These are phyloP conservation scores for Fusarium incarnatum DNA, from an alignment of 2,329 filamentous ascomycete species.

Conservation along the genomic window DNA sequence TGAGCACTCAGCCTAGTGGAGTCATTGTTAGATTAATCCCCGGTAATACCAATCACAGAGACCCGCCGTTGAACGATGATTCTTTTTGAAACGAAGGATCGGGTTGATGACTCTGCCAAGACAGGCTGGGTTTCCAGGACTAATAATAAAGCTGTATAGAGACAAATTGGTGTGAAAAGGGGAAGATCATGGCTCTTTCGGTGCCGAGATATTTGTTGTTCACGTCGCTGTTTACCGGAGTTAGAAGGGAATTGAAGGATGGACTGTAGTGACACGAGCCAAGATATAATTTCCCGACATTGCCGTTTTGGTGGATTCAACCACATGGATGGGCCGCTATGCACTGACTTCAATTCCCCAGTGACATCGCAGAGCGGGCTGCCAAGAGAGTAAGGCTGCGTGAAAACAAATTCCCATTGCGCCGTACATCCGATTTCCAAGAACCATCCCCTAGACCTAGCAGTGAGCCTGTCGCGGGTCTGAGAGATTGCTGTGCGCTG, in stretches of 20 bases:
- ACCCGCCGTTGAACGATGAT: neutral
- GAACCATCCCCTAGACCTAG: neutral
- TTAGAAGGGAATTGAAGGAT: neutral
- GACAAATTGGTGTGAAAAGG: neutral
- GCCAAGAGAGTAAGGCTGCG: neutral
- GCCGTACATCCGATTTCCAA: neutral
- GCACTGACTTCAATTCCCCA: neutral
- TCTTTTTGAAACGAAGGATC: conserved; percentile 20
- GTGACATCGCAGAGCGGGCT: neutral
- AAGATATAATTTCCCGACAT: neutral
- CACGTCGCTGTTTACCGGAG: neutral
- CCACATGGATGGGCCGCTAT: neutral
- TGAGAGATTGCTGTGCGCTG: neutral
- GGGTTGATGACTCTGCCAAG: conserved; percentile 2
- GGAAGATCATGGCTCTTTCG: neutral
- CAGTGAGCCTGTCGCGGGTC: neutral
- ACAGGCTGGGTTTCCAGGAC: neutral
- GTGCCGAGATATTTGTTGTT: neutral
- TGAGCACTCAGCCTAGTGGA: neutral
- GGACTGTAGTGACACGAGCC: neutral
- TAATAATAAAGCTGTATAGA: too few relatives aligned
- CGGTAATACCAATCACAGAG: neutral
- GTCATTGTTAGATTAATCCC: neutral
- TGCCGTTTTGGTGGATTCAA: neutral
- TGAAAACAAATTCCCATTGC: too few relatives aligned